Base-by-base conservation (phyloP, 805 yeast species). In the Starmerella tilneyi region DNA sequence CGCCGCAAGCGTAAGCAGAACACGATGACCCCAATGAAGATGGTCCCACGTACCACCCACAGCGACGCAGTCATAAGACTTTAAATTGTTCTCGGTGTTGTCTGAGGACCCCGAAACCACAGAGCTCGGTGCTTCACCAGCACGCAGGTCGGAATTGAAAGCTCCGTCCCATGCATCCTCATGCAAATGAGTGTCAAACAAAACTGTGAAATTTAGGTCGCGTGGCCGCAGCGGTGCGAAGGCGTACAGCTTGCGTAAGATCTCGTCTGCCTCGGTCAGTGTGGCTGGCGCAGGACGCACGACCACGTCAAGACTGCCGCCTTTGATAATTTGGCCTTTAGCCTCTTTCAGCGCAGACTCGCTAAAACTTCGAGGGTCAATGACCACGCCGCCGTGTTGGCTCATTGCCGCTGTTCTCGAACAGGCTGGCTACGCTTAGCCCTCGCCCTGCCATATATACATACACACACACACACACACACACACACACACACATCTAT, bases 41-140 rank as follows among this genome's bases (percentile, higher is more conserved):
- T 92, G 97, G 59, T 92, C 99, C 65, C 92, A 92, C 0, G 98
- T 92, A 0, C 99, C 99, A 0, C 98, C 98, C 1, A 89, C 78
- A 0, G 95, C 63, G 0, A 52, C 60, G 1, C n/a, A n/a, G n/a
- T 26, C 44, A 3, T 13, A 28, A 33, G 30, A 51, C 23, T 32
- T 15, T 23, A 31, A 20, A 2, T 32, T 3, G 26, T 17, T 15
- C 6, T 11, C 12, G 8, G 26, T n/a, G 15, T 6, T 24, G 2
- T 9, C 17, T 23, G 31, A 28, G 31, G n/a, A 8, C 15, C 16
- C 31, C 9, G 31, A 5, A 8, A 16, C 31, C 15, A 28, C 9
- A 19, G 31, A 23, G 4, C 6, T 26, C 9, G 4, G 11, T 6
- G 22, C n/a, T 17, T 19, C 12, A 15, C 31, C 19, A 5, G 31